Conservation (phyloP, 768 basidiomycete species). For the Serendipita sp. region DNA sequence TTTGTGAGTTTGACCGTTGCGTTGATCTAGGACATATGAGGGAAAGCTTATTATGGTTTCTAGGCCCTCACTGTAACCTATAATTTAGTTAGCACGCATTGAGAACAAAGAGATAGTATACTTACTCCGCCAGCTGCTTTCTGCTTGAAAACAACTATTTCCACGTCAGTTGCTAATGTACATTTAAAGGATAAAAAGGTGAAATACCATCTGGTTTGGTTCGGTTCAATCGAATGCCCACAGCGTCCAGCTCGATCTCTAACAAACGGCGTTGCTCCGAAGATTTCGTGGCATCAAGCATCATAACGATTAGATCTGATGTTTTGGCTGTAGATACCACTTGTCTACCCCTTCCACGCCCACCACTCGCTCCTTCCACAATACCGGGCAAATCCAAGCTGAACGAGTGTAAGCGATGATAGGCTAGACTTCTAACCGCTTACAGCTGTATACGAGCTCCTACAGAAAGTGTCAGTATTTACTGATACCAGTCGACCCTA, state of each 20-base stretch:
- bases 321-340: slow-evolving; percentile 91
- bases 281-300: slow-evolving; percentile 86
- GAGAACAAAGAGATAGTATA: slow-evolving; percentile 11
- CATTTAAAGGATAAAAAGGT: neutral
- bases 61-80: neutral
- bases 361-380: slow-evolving; percentile 82
- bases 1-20: slow-evolving; percentile 85
- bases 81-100: slow-evolving; percentile 2
- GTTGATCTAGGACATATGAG: slow-evolving; percentile 38
- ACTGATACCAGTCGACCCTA: neutral
- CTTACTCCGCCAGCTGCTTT: slow-evolving; percentile 82
- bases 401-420: neutral
- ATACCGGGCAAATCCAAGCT: slow-evolving; percentile 84
- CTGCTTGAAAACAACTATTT: slow-evolving; percentile 69
- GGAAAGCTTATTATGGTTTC: neutral
- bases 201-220: slow-evolving; percentile 50
- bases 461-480: neutral
- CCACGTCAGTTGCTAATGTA: neutral
- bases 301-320: slow-evolving; percentile 81
- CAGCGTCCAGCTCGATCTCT: slow-evolving; percentile 88
- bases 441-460: slow-evolving; percentile 71
- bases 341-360: slow-evolving; percentile 85
- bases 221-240: slow-evolving; percentile 89
- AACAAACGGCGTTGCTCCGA: slow-evolving; percentile 78
- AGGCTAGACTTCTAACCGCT: neutral